These are phyloP conservation scores for Solanum clarkiae DNA, from an alignment of 257 asterid genomes.

Conservation along the genomic window DNA sequence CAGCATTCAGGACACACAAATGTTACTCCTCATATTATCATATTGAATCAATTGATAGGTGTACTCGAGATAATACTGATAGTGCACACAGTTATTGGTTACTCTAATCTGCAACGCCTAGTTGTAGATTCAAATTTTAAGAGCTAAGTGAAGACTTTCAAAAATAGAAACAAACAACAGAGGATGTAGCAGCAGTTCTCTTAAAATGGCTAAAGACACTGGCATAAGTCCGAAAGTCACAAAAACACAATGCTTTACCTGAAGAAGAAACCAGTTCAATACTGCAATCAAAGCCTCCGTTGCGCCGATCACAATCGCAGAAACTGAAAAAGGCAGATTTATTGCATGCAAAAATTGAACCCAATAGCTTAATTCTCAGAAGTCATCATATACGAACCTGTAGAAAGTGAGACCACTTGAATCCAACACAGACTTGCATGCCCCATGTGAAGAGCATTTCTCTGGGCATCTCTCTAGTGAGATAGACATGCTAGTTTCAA, in stretches of 20 bases:
- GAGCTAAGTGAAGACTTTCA: not conserved
- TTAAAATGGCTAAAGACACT: not conserved
- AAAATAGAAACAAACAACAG: not conserved
- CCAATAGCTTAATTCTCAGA: not conserved
- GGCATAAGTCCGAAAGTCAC: not conserved
- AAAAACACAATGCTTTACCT: slow-evolving; percentile 27
- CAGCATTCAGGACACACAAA: not conserved
- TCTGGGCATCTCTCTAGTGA: slow-evolving; percentile 84
- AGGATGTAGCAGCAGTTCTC: not conserved
- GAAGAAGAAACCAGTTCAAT: slow-evolving; percentile 68
- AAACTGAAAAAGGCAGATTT: slow-evolving; percentile 33
- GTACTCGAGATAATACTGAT: not conserved
- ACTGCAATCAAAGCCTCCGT: slow-evolving; percentile 95
- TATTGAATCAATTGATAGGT: not conserved
- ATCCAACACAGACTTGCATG: slow-evolving; percentile 56
- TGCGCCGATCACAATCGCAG: slow-evolving; percentile 75
- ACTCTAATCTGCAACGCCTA: not conserved
- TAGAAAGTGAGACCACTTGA: slow-evolving; percentile 60
- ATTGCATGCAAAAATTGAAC: not conserved
- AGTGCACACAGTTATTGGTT: not conserved
- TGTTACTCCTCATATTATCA: not conserved
- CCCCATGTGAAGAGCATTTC: slow-evolving; percentile 75
- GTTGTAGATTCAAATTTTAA: not conserved
- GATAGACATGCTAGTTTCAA: slow-evolving; percentile 44
- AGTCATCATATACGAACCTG: slow-evolving; percentile 35